These are phyloP conservation scores for Decorospora gaudefroyi DNA, from an alignment of 2,329 filamentous ascomycete genomes.

Conservation along the genomic window DNA sequence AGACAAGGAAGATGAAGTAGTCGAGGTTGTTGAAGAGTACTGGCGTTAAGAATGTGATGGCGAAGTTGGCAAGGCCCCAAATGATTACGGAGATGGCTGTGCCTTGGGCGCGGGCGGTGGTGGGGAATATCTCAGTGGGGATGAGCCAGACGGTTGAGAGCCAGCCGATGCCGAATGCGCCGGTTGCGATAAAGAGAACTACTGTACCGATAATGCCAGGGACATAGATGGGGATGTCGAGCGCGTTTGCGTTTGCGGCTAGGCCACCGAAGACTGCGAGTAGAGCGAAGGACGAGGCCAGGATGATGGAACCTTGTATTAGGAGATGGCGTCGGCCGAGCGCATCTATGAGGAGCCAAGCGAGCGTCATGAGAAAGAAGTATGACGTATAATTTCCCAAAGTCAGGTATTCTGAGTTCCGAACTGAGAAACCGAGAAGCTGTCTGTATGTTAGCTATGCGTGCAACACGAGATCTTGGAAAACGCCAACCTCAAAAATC, in stretches of 20 bases:
- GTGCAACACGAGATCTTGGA: not conserved
- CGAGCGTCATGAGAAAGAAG: constrained; percentile 64
- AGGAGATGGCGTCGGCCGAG: constrained; percentile 60
- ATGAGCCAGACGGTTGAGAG: constrained; percentile 64
- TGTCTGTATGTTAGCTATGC: constrained; percentile 57
- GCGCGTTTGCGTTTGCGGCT: constrained; percentile 46
- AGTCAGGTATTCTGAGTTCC: constrained; percentile 60
- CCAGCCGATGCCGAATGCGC: constrained; percentile 65
- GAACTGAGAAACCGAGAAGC: constrained; percentile 60
- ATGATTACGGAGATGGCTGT: constrained; percentile 60
- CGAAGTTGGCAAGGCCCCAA: constrained; percentile 64
- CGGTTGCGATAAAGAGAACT: constrained; percentile 61
- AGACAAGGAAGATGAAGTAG: constrained; percentile 63
- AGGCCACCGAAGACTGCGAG: constrained; percentile 59
- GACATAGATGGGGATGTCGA: constrained; percentile 49
- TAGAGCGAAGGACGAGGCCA: constrained; percentile 57
- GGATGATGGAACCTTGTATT: constrained; percentile 56
- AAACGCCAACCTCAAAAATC: constrained; percentile 57
- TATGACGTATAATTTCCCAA: constrained; percentile 66
- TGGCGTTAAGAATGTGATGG: constrained; percentile 61
- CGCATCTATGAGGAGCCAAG: constrained; percentile 63
- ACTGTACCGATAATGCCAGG: constrained; percentile 58
- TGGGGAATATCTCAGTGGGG: constrained; percentile 63
- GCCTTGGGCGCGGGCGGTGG: constrained; percentile 59
- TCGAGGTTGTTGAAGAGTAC: constrained; percentile 63